Evolutionary conservation across 2,329 filamentous ascomycete species (phyloP).

Genomic region (Xylariales sp.): DNA sequence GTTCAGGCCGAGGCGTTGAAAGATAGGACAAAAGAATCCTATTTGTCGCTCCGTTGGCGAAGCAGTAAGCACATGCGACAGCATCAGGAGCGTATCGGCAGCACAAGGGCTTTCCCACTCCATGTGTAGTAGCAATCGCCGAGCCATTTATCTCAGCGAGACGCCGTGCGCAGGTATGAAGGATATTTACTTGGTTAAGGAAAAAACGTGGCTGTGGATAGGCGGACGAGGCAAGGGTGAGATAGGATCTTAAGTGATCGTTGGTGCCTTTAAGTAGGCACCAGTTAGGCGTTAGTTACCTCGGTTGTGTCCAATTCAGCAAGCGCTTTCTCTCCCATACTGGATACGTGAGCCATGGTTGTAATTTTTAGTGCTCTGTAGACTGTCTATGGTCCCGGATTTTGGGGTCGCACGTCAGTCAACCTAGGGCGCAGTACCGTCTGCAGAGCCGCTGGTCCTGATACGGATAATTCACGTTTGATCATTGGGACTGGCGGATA

Average conservation of each 20-base stretch:
- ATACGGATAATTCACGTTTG: neutral
- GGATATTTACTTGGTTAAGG: neutral
- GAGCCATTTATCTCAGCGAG: slow-evolving; percentile 16
- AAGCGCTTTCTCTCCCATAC: neutral
- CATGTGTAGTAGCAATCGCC: neutral
- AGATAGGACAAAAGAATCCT: slow-evolving; percentile 1
- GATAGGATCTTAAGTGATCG: slow-evolving; percentile 13
- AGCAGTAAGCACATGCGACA: neutral
- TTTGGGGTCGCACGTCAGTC: neutral
- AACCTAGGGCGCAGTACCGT: neutral
- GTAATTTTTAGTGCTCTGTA: neutral
- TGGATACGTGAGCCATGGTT: neutral
- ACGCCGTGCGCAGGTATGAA: slow-evolving; percentile 9
- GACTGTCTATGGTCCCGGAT: neutral
- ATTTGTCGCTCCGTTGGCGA: neutral
- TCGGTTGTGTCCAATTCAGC: slow-evolving; percentile 2
- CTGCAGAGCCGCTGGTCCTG: neutral
- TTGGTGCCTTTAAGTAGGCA: slow-evolving; percentile 3
- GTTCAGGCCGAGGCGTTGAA: neutral
- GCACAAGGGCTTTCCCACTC: neutral
- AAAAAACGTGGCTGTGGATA: neutral
- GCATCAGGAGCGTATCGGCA: neutral
- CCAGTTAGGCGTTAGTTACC: neutral
- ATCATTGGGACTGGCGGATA: neutral
- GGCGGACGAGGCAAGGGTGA: slow-evolving; percentile 14